phyloP scores from a whole-genome alignment of 2,329 filamentous ascomycete genomes.

The Colletotrichum magnum region DNA sequence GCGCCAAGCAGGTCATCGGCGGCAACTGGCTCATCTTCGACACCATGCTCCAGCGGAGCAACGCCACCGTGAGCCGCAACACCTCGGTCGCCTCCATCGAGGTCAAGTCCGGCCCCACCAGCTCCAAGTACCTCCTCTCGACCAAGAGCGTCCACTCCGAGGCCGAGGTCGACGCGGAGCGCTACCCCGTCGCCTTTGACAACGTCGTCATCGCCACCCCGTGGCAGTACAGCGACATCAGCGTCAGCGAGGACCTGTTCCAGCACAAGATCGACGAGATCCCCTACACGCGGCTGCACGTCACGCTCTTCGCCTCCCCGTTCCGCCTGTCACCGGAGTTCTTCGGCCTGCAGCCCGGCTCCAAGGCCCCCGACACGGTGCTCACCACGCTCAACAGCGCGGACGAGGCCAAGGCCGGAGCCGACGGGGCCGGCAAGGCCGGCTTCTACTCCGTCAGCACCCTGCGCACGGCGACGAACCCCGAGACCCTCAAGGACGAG shows the following conservation, averaged over 20 bases:
- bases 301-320: constrained; percentile 89
- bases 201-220: constrained; percentile 87
- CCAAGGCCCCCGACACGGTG: constrained; percentile 78
- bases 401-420: constrained; percentile 65
- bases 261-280: constrained; percentile 80
- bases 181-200: constrained; percentile 75
- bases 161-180: constrained; percentile 47
- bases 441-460: constrained; percentile 91
- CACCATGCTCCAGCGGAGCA: constrained; percentile 79
- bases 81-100: constrained; percentile 76
- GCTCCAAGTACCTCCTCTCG: constrained; percentile 63
- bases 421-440: constrained; percentile 76
- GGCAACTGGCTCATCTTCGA: constrained; percentile 97
- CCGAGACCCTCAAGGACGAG: constrained; percentile 66
- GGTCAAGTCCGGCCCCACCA: constrained; percentile 55
- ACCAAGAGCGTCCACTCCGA: constrained; percentile 48
- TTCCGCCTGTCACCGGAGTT: constrained; percentile 78
- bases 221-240: constrained; percentile 83
- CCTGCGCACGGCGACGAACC: constrained; percentile 75
- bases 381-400: constrained; percentile 83
- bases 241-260: constrained; percentile 74
- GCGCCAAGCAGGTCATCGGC: constrained; percentile 82
- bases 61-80: constrained; percentile 74
- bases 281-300: constrained; percentile 89
- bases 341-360: constrained; percentile 76